These are phyloP conservation scores for Hortiboletus flavorubellus DNA, from an alignment of 768 basidiomycete genomes.

Conservation along the genomic window DNA sequence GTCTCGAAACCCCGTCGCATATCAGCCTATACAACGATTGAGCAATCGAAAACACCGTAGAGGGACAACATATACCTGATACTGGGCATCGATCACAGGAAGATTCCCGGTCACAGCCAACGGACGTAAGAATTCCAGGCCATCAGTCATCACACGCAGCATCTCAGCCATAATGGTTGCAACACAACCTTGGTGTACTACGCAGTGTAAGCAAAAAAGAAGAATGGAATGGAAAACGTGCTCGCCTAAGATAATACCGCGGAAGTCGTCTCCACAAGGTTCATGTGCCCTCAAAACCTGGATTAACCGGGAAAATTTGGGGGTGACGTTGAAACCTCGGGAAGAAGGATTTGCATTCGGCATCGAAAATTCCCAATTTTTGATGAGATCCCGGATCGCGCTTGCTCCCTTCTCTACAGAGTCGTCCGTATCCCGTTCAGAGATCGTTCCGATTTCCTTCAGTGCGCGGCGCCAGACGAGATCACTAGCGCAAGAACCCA, in stretches of 20 bases:
- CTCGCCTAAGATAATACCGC: constrained; percentile 67
- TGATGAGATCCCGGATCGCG: constrained; percentile 40
- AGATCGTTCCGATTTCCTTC: constrained; percentile 33
- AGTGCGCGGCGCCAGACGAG: constrained; percentile 62
- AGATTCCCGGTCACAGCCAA: constrained; percentile 42
- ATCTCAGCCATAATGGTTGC: constrained; percentile 61
- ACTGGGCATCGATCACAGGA: constrained; percentile 28
- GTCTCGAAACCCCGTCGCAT: constrained; percentile 46
- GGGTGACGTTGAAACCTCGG: constrained; percentile 61
- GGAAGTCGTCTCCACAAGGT: constrained; percentile 53
- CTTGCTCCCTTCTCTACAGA: constrained; percentile 20
- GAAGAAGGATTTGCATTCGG: constrained; percentile 59
- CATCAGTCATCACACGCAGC: constrained; percentile 50
- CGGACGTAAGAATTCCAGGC: constrained; percentile 53
- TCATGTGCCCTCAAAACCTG: constrained; percentile 56
- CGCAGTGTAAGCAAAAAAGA: constrained; percentile 7
- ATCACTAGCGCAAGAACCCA: constrained; percentile 70
- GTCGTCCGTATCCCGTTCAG: constrained; percentile 37
- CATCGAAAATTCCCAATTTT: constrained; percentile 61
- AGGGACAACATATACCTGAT: constrained; percentile 30
- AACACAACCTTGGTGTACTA: constrained; percentile 52
- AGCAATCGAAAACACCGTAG: constrained; percentile 1
- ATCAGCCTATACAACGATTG: constrained; percentile 37
- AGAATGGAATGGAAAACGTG: constrained; percentile 32
- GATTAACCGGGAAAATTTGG: constrained; percentile 60